Conservation (phyloP, 495 filamentous ascomycete species). For the Aspergillus taichungensis region DNA sequence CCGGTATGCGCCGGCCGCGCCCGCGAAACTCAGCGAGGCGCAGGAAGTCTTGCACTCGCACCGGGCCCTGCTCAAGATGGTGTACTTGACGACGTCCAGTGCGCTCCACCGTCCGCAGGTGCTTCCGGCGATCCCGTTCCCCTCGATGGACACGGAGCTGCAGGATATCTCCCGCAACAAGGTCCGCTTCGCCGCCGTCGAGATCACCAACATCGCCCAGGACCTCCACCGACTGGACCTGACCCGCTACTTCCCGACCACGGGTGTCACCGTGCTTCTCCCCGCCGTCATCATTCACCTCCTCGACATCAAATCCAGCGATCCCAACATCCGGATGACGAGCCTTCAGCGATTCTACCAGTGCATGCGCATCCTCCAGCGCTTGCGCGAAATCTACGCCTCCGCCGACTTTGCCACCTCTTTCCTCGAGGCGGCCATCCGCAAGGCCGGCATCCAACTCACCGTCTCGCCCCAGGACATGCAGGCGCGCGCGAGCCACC, state of each 20-base stretch:
- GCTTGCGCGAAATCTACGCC: constrained; percentile 73
- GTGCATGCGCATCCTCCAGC: constrained; percentile 78
- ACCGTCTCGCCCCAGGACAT: constrained; percentile 34
- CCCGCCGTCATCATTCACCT: constrained; percentile 89
- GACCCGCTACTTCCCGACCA: constrained; percentile 73
- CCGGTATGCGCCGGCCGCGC: constrained; percentile 44
- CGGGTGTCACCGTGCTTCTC: constrained; percentile 79
- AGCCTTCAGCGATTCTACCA: constrained; percentile 71
- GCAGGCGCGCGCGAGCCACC: constrained; percentile 16
- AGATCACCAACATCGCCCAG: constrained; percentile 71
- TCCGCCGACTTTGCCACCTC: constrained; percentile 79
- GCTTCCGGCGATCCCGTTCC: constrained; percentile 58
- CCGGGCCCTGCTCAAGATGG: constrained; percentile 74
- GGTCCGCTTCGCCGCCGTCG: constrained; percentile 67
- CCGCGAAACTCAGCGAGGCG: constrained; percentile 35
- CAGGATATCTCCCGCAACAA: constrained; percentile 73
- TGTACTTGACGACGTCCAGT: constrained; percentile 78
- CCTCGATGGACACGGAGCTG: constrained; percentile 48
- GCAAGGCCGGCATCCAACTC: constrained; percentile 62
- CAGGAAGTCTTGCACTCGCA: constrained; percentile 59
- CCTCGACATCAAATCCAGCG: constrained; percentile 74
- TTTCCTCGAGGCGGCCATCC: constrained; percentile 76
- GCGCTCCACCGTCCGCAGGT: constrained; percentile 85
- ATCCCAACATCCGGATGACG: constrained; percentile 54
- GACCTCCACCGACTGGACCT: constrained; percentile 60